Conservation (phyloP, 2,329 filamentous ascomycete species). For the Nothophaeocryptopus gaeumannii region DNA sequence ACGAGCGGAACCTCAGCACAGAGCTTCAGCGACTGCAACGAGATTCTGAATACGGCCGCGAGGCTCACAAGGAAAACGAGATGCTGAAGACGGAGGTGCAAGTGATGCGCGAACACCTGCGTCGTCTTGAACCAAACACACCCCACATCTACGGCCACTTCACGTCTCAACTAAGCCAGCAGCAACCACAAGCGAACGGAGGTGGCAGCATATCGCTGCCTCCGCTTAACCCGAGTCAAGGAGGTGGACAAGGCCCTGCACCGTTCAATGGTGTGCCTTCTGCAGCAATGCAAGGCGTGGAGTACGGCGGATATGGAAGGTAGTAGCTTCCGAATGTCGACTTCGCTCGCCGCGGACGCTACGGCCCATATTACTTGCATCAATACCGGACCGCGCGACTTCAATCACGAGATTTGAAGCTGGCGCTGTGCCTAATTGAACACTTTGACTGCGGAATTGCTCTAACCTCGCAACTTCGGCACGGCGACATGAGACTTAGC, state of each 20-base stretch:
- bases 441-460: neutral
- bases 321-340: constrained; percentile 1
- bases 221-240: constrained; percentile 30
- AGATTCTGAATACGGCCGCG: constrained; percentile 44
- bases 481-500: constrained; percentile 19
- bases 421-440: no score
- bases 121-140: constrained; percentile 45
- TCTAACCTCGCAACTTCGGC: constrained; percentile 6
- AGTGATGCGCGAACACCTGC: constrained; percentile 46
- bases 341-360: no score
- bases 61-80: constrained; percentile 48
- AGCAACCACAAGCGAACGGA: constrained; percentile 33
- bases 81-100: constrained; percentile 46
- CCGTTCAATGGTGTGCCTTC: constrained; percentile 33
- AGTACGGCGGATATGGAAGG: constrained; percentile 37
- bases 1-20: constrained; percentile 38
- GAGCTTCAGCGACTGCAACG: constrained; percentile 44
- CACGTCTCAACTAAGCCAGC: constrained; percentile 43
- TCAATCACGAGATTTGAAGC: no score
- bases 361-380: no score
- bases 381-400: no score
- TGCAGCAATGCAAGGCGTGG: constrained; percentile 50
- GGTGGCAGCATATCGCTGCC: constrained; percentile 35
- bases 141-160: constrained; percentile 49
- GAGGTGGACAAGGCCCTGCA: constrained; percentile 21